A percentile compares a stretch with the other conserved stretches of the same genome.
phyloP scores from a whole-genome alignment of 768 basidiomycete species.

The Kwoniella pini region DNA sequence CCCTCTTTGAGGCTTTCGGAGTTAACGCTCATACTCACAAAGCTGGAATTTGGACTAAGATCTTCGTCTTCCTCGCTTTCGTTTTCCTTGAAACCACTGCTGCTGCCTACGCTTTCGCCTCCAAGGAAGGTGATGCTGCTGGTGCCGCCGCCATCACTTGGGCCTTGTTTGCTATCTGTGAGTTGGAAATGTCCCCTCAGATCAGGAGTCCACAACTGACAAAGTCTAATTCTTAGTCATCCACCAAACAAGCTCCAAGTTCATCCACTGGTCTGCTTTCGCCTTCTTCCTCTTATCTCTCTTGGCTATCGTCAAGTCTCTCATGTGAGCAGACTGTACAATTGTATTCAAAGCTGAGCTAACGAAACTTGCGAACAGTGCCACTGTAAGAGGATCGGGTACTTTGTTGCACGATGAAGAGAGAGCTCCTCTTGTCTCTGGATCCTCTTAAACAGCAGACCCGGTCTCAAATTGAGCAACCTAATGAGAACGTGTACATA shows the following conservation, averaged over 20 bases:
- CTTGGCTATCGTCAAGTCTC: slow-evolving; percentile 79
- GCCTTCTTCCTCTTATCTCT: slow-evolving; percentile 81
- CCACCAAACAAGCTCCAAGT: slow-evolving; percentile 63
- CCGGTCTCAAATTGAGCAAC: too few relatives aligned
- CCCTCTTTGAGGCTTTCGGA: slow-evolving; percentile 60
- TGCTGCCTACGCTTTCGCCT: slow-evolving; percentile 91
- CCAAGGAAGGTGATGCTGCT: slow-evolving; percentile 84
- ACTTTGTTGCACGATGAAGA: slow-evolving; percentile 81
- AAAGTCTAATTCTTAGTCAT: slow-evolving; percentile 27
- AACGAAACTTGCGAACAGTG: slow-evolving; percentile 42
- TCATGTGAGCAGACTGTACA: slow-evolving; percentile 51
- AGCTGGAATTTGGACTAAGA: slow-evolving; percentile 87
- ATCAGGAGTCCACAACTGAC: neutral
- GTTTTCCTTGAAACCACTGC: slow-evolving; percentile 92
- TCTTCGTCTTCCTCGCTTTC: slow-evolving; percentile 91
- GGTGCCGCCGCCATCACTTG: slow-evolving; percentile 88
- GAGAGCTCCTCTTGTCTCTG: slow-evolving; percentile 71
- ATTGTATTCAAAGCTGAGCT: neutral
- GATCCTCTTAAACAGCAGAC: slow-evolving; percentile 27
- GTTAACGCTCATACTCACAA: slow-evolving; percentile 65
- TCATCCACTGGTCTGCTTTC: slow-evolving; percentile 89
- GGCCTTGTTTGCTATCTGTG: slow-evolving; percentile 92
- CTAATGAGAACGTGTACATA: too few relatives aligned
- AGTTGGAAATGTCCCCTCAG: slow-evolving; percentile 46
- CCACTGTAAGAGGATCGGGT: slow-evolving; percentile 55